Evolutionary conservation across 2,329 filamentous ascomycete genomes (phyloP), one percentile per base, ranked within the genome.

Genomic region (Emergomyces orientalis): DNA sequence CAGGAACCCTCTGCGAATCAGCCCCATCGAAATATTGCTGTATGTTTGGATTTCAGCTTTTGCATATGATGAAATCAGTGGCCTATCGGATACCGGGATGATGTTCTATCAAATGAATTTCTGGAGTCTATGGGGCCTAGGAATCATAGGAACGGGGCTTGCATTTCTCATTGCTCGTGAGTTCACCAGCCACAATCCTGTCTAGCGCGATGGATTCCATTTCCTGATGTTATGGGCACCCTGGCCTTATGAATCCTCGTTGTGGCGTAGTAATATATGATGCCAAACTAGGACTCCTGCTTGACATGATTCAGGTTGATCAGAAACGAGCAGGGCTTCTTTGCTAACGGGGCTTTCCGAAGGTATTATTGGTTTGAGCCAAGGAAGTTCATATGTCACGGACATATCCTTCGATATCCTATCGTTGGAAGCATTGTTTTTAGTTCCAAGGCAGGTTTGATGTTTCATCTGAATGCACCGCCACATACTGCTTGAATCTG

Each of bases 31-130:
- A 73, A 76, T 88, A 1, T 71, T 90, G 19, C 82, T 97, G 51
- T 94, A 93, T 72, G 75, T 96, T 59, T 96, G 91, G 89, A 88
- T 96, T 68, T 86, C 86, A 4, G 88, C 90, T 8, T 96, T 96
- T 77, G 86, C 89, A 47, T 95, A 94, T 71, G 91, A 96, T 68
- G 91, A 92, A 75, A 79, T 94, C 63, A 89, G 88, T 69, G 90
- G 95, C 69, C 91, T 90, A 78, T 82, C 86, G 60, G 91, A 97
- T 77, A 91, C 92, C 0, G 92, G 92, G 0, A 87, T 90, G 39
- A 84, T 92, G 45, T 95, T 96, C 70, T 95, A 95, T 71, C 84
- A 88, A 5, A 86, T 88, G 9, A 90, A 94, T 70, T 87, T 95
- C 59, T 94, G 89, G 90, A 90, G 88, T 67, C 71, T 88, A 51